Conservation (phyloP, 176 grass and related monocot genomes). For the Oryza brachyantha region DNA sequence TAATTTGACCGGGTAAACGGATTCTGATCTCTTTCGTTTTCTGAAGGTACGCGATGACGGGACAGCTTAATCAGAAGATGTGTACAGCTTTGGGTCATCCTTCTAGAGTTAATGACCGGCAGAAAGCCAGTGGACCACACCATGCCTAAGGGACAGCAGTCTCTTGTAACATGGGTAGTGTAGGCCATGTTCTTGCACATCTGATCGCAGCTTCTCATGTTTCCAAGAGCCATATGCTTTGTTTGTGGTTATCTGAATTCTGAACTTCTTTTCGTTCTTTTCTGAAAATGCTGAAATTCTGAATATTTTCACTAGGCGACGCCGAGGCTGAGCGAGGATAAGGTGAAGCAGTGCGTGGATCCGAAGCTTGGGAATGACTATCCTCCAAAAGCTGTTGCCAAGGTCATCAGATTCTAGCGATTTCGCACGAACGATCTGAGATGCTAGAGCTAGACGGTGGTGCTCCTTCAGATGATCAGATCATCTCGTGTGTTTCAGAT, state of each 20-base stretch:
- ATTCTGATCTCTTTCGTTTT: background rate
- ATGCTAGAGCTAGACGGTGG: background rate
- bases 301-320: slow-evolving; percentile 31
- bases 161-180: slow-evolving; percentile 54
- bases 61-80: slow-evolving; percentile 57
- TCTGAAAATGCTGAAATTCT: background rate
- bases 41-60: slow-evolving; percentile 54
- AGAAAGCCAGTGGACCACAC: slow-evolving; percentile 66
- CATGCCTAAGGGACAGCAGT: slow-evolving; percentile 57
- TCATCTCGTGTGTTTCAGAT: slow-evolving; percentile 28
- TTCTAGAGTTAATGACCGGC: slow-evolving; percentile 56
- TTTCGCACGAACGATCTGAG: background rate
- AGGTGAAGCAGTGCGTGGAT: slow-evolving; percentile 58
- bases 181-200: background rate
- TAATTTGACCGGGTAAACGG: background rate
- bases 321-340: slow-evolving; percentile 58
- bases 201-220: background rate
- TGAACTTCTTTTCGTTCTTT: background rate
- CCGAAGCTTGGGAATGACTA: slow-evolving; percentile 45
- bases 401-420: slow-evolving; percentile 21
- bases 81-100: slow-evolving; percentile 56
- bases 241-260: background rate
- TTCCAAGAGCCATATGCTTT: background rate
- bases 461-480: background rate
- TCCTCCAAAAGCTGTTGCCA: slow-evolving; percentile 58